Percentiles rank a stretch among this genome's conserved stretches.
Evolutionary conservation across 2,329 filamentous ascomycete species (phyloP).

Genomic region (Diaporthe caulivora): DNA sequence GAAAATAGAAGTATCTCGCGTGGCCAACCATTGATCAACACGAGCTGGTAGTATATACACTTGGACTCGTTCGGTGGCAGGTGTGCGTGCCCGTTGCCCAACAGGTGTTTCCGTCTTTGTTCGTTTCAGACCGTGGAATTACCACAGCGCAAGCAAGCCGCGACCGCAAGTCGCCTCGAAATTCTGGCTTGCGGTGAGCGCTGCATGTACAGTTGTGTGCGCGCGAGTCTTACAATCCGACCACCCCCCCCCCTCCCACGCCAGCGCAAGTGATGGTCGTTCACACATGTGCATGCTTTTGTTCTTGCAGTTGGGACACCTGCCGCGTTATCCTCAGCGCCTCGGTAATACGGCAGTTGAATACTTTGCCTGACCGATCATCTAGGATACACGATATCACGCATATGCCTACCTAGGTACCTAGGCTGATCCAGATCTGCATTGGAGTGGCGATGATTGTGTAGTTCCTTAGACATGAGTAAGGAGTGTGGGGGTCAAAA

Average conservation of each 20-base stretch:
- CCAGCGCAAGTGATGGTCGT: background rate
- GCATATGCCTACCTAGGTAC: too few relatives aligned
- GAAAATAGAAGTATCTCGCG: too few relatives aligned
- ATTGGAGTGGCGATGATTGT: background rate
- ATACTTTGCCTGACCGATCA: background rate
- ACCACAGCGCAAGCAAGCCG: too few relatives aligned
- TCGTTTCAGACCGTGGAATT: too few relatives aligned
- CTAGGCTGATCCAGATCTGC: background rate
- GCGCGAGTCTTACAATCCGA: background rate
- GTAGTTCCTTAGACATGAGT: background rate
- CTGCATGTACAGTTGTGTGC: too few relatives aligned
- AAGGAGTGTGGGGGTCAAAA: conserved; percentile 1
- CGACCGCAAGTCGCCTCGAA: too few relatives aligned
- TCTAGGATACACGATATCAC: background rate
- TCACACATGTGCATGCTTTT: background rate
- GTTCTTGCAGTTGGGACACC: background rate
- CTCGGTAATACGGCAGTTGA: background rate
- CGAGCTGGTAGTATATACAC: too few relatives aligned
- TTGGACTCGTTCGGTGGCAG: too few relatives aligned
- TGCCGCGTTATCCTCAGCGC: background rate
- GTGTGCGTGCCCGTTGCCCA: too few relatives aligned
- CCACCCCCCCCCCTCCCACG: background rate
- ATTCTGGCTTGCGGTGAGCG: too few relatives aligned
- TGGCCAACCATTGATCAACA: too few relatives aligned
- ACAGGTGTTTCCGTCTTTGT: too few relatives aligned